Evolutionary conservation across 2,329 filamentous ascomycete genomes (phyloP), one percentile per base, ranked within the genome.

Genomic region (Alternaria ventricosa): DNA sequence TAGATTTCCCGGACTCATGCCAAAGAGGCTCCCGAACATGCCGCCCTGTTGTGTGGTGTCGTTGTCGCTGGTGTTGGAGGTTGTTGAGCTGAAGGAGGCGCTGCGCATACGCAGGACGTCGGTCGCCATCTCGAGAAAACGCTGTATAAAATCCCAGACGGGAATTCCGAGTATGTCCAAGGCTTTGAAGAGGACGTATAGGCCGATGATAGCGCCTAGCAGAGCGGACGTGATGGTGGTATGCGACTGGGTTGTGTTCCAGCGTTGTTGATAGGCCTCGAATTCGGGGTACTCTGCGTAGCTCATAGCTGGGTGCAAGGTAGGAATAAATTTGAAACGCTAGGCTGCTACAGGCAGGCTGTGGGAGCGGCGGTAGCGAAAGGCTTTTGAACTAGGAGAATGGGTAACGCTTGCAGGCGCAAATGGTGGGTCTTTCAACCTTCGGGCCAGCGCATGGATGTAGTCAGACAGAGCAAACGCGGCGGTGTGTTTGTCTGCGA

Each of bases 111-210:
- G 51, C 13, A 70, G 45, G 27, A 63, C 44, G 15, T 61, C 62
- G 22, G 62, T 45, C 28, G 57, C 59, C 66, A 73, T 75, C 27
- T 70, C 54, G 12, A 64, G 58, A 73, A 75, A 89, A 87, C 68
- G 90, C 66, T 57, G 85, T 80, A 79, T 88, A 73, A 56, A 89
- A 75, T 69, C 85, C 81, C 61, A 82, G 74, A 71, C 69, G 0
- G 78, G 77, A 58, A 66, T 77, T n/a, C 76, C 75, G 7, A 73
- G 62, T 15, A 72, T 58, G 5, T 77, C 75, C 15, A 76, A 65
- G 6, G 66, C 63, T 51, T 71, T 75, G 64, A 73, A 74, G 45
- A 81, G 50, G 20, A 75, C 57, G 71, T 76, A 75, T 57, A 70
- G 57, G 36, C 70, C 72, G 13, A 70, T 62, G 36, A 76, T 33